Evolutionary conservation across 306 rosid species (phyloP).

Genomic region (Casuarina equisetifolia): DNA sequence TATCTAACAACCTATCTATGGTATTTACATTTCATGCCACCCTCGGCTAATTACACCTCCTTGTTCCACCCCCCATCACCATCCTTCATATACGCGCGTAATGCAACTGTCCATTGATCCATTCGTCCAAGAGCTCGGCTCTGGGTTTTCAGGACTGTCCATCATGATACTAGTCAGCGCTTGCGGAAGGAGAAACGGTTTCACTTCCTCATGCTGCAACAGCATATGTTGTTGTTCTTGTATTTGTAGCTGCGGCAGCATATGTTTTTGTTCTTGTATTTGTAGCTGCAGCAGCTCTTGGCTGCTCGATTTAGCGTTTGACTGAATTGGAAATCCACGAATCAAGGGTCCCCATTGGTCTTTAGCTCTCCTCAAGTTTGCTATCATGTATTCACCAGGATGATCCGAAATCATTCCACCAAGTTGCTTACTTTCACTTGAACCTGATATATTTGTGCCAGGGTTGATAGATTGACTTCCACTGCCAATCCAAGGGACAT

Average conservation of each 20-base stretch:
- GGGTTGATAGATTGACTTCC: slow-evolving; percentile 14
- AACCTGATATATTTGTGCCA: slow-evolving; percentile 6
- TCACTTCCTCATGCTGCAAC: slow-evolving; percentile 16
- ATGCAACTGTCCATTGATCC: slow-evolving; percentile 1
- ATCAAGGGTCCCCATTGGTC: slow-evolving; percentile 15
- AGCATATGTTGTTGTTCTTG: not conserved
- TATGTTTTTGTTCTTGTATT: not conserved
- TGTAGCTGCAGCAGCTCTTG: not conserved
- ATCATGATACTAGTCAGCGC: not conserved
- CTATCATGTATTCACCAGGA: not conserved
- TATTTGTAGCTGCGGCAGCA: slow-evolving; percentile 1
- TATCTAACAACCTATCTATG: not conserved
- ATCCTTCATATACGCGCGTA: not conserved
- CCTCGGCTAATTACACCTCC: not conserved
- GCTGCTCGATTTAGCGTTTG: not conserved
- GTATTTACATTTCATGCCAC: not conserved
- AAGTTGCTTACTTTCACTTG: slow-evolving; percentile 25
- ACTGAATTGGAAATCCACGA: slow-evolving; percentile 7
- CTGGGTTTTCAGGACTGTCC: slow-evolving; percentile 2
- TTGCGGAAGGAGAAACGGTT: slow-evolving; percentile 3
- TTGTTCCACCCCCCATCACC: not conserved
- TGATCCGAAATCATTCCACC: slow-evolving; percentile 1
- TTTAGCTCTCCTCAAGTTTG: slow-evolving; percentile 10
- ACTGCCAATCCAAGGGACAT: slow-evolving; percentile 6
- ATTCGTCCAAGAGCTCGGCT: slow-evolving; percentile 10